These are phyloP conservation scores for Rosa lucieae DNA, from an alignment of 306 rosid genomes.

Conservation along the genomic window DNA sequence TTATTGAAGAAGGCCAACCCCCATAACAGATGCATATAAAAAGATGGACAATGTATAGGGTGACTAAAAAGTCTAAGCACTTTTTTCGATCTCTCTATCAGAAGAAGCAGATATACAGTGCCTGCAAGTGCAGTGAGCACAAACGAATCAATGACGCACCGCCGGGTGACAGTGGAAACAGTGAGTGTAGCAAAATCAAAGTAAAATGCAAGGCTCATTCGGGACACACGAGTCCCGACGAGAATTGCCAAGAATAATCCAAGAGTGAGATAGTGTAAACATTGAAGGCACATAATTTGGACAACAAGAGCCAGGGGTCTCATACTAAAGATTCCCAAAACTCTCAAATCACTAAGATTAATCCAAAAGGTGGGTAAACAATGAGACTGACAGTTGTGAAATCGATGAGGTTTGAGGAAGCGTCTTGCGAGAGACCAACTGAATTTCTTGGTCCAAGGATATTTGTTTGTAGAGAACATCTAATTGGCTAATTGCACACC, in stretches of 20 bases:
- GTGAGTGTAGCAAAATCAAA: conserved; percentile 77
- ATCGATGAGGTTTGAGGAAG: too few species aligned
- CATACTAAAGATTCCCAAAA: conserved; percentile 47
- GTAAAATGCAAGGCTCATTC: conserved; percentile 85
- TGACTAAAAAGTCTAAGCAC: conserved; percentile 90
- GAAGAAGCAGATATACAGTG: conserved; percentile 62
- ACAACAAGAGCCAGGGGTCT: conserved; percentile 97
- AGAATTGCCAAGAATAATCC: conserved; percentile 67
- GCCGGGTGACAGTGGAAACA: conserved; percentile 69
- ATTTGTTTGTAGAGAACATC: not conserved
- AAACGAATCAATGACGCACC: conserved; percentile 81
- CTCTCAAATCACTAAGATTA: conserved; percentile 11
- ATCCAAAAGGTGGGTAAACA: not conserved
- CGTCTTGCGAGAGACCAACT: too few species aligned
- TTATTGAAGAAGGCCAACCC: conserved; percentile 92
- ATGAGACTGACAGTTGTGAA: not conserved
- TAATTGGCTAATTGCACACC: not conserved
- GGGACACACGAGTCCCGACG: conserved; percentile 81
- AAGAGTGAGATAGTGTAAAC: conserved; percentile 74
- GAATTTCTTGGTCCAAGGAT: not conserved
- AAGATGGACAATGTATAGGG: conserved; percentile 76
- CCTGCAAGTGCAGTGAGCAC: conserved; percentile 78
- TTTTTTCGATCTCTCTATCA: conserved; percentile 82
- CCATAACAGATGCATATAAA: conserved; percentile 77
- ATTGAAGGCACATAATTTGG: conserved; percentile 84